phyloP scores from a whole-genome alignment of 768 basidiomycete species.

The Dictyophora rubrovolvata region DNA sequence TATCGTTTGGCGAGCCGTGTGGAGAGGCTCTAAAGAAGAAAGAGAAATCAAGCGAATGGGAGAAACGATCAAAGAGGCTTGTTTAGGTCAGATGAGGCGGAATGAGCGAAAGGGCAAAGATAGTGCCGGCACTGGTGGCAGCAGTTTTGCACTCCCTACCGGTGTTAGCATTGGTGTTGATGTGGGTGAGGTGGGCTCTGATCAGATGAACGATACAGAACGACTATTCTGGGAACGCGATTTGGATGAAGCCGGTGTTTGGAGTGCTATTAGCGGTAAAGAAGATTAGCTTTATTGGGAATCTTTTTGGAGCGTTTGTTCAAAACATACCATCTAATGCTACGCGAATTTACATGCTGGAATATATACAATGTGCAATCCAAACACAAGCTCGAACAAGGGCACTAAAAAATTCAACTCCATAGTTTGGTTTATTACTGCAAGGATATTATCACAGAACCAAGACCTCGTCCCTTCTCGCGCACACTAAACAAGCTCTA shows the following conservation, averaged over 20 bases:
- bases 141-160: not conserved
- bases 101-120: not conserved
- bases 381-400: not conserved
- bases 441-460: not conserved
- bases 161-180: not conserved
- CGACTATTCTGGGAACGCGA: not conserved
- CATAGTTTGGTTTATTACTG: too few species aligned
- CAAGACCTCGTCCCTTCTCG: not conserved
- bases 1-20: slow-evolving; percentile 63
- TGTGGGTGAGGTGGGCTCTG: not conserved
- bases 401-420: too few species aligned
- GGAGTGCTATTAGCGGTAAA: not conserved
- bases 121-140: not conserved
- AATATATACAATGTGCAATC: too few species aligned
- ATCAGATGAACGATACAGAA: not conserved
- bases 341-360: too few species aligned
- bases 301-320: too few species aligned
- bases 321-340: too few species aligned
- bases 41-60: slow-evolving; percentile 46
- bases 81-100: slow-evolving; percentile 19
- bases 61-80: slow-evolving; percentile 38
- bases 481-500: too few species aligned
- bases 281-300: not conserved
- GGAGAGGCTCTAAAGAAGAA: slow-evolving; percentile 65
- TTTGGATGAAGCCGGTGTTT: not conserved